Evolutionary conservation across 257 asterid genomes (phyloP).

Genomic region (Parsonsia alboflavescens): DNA sequence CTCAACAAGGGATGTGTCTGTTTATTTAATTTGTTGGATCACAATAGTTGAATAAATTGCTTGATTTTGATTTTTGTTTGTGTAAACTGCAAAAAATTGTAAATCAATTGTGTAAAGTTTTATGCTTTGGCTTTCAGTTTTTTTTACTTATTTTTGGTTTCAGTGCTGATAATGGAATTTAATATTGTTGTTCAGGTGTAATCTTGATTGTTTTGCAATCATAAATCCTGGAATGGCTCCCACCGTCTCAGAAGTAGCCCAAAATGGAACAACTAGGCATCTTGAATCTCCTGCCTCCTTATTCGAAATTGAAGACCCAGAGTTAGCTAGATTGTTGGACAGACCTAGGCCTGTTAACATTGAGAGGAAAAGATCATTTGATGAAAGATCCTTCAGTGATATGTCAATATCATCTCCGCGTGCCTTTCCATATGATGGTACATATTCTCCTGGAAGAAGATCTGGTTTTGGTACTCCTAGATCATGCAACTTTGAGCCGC

Average conservation of each 20-base stretch:
- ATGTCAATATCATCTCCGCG: conserved; percentile 71
- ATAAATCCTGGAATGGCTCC: conserved; percentile 44
- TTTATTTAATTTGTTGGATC: neutral
- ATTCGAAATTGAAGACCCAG: conserved; percentile 69
- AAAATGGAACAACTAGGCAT: conserved; percentile 46
- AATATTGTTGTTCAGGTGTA: conserved; percentile 3
- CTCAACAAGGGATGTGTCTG: neutral
- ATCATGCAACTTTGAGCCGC: conserved; percentile 58
- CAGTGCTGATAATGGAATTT: conserved; percentile 27
- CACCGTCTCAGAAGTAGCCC: conserved; percentile 33
- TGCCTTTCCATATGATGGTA: conserved; percentile 42
- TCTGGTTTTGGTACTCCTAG: conserved; percentile 75
- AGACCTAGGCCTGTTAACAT: conserved; percentile 51
- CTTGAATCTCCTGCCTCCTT: conserved; percentile 48
- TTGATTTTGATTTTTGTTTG: neutral
- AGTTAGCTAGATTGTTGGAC: conserved; percentile 53
- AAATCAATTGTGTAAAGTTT: neutral
- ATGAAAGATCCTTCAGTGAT: conserved; percentile 80
- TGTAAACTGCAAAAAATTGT: neutral
- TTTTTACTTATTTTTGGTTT: neutral
- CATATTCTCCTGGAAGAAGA: conserved; percentile 54
- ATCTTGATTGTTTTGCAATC: conserved; percentile 11
- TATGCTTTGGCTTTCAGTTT: neutral
- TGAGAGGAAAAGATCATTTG: conserved; percentile 88
- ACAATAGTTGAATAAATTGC: neutral